Evolutionary conservation across 495 filamentous ascomycete species (phyloP).

Genomic region (Penicillium maclennaniae): DNA sequence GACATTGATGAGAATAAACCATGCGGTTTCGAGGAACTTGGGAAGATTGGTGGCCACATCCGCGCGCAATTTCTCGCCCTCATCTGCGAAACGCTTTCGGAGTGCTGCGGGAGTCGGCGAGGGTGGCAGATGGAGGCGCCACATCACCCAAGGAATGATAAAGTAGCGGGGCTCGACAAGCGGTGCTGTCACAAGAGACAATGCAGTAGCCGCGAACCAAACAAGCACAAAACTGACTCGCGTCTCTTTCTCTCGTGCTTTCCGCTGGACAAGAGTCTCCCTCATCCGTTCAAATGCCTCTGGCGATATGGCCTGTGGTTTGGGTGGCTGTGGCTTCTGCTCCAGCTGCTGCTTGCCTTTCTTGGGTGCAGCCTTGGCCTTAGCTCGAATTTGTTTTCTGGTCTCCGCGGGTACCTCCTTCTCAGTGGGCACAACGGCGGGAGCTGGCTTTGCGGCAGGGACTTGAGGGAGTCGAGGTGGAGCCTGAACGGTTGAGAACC

Average conservation of each 20-base stretch:
- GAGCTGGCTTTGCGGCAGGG: constrained; percentile 10
- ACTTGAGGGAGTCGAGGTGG: constrained; percentile 26
- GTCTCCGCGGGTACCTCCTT: constrained; percentile 22
- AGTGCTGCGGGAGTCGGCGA: constrained; percentile 33
- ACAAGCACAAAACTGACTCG: constrained; percentile 57
- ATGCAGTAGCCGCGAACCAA: constrained; percentile 65
- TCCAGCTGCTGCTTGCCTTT: constrained; percentile 1
- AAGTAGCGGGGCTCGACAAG: constrained; percentile 94
- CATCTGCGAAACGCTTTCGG: constrained; percentile 18
- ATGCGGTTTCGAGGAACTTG: constrained; percentile 68
- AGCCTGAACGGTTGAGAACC: constrained; percentile 29
- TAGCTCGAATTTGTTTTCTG: constrained; percentile 22
- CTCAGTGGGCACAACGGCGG: constrained; percentile 6
- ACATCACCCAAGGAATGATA: constrained; percentile 92
- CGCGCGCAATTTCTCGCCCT: constrained; percentile 25
- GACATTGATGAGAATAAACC: constrained; percentile 70
- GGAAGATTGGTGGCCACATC: constrained; percentile 34
- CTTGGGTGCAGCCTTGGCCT: constrained; percentile 27
- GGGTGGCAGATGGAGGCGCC: constrained; percentile 72
- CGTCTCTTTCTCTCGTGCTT: constrained; percentile 26
- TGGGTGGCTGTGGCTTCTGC: constrained; percentile 15
- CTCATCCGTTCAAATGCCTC: constrained; percentile 35
- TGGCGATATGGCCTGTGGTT: constrained; percentile 23
- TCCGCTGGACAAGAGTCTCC: constrained; percentile 33
- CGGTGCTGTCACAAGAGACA: constrained; percentile 81